Conservation (phyloP, 2,329 filamentous ascomycete species). For the Hymenoscyphus repandus region DNA sequence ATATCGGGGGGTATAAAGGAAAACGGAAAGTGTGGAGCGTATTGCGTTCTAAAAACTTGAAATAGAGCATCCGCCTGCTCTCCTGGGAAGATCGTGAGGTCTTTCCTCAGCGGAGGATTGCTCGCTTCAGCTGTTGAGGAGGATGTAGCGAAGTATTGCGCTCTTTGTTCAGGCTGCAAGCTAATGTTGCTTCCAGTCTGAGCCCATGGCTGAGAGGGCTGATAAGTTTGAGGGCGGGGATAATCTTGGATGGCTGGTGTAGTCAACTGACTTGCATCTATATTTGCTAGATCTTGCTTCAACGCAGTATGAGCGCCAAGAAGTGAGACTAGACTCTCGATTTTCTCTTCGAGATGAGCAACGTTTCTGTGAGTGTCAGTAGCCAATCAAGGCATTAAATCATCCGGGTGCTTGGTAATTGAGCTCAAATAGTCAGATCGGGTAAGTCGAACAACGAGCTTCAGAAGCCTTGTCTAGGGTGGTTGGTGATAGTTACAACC, state of each 20-base stretch:
- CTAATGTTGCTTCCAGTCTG: too few species aligned
- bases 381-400: not conserved
- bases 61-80: slow-evolving; percentile 13
- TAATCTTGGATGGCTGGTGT: too few species aligned
- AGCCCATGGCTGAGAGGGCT: too few species aligned
- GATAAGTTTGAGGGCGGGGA: not conserved
- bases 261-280: slow-evolving; percentile 1
- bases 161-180: too few species aligned
- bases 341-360: slow-evolving; percentile 6
- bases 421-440: too few species aligned
- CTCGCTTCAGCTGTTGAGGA: too few species aligned
- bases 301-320: slow-evolving; percentile 14
- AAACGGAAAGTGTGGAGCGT: slow-evolving; percentile 18
- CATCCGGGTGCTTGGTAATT: too few species aligned
- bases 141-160: too few species aligned
- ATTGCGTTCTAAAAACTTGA: slow-evolving; percentile 12
- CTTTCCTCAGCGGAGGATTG: too few species aligned
- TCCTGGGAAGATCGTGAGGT: not conserved
- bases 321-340: slow-evolving; percentile 21
- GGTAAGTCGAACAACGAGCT: too few species aligned
- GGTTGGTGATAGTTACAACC: too few species aligned
- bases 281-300: slow-evolving; percentile 2
- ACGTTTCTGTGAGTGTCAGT: not conserved
- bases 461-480: too few species aligned
- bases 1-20: slow-evolving; percentile 12